Base-by-base conservation (phyloP, 202 grass and related monocot genomes). In the Musa balbisiana region DNA sequence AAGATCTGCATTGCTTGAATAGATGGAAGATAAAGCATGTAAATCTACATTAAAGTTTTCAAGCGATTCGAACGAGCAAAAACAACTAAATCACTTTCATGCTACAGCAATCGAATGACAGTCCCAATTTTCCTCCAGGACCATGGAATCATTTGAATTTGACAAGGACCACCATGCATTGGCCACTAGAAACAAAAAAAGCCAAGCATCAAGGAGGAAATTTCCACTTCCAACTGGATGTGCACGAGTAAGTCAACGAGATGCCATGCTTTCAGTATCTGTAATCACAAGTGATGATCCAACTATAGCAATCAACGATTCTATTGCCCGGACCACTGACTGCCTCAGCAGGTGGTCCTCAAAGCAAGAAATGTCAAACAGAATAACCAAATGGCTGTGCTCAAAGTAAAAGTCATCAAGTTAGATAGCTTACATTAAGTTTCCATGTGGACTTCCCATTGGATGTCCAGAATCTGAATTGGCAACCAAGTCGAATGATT, bases 291-390 rank as follows among this genome's bases (percentile, higher is more conserved):
- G 78, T 52, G 71, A 64, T 77, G 49, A 72, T 62, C 74, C 76
- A 84, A 66, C 80, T 64, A 70, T 74, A 64, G n/a, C 62, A 88
- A 78, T 82, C 71, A 52, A 53, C 71, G 64, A 67, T 9, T 66
- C 24, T 27, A 26, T 80, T 71, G 60, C 56, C 67, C 64, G 75
- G 81, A 87, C 85, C 85, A 84, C 64, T 43, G 13, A 12, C 83
- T 68, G 51, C 52, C 72, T 84, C 74, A 83, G 62, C 82, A 79
- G 51, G 72, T 88, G 72, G 80, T 79, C 85, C 85, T 29, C 13
- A 76, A 21, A 17, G 43, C 19, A 14, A 60, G 25, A 62, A 10
- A 43, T 8, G 0, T 43, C 33, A 43, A 43, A 43, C 33, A 43
- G 33, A 43, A 43, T 43, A 43, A 43, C 33, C 4, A 43, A 43